Base-by-base conservation (phyloP, 2,329 filamentous ascomycete species). In the Ophiostoma angusticollis region DNA sequence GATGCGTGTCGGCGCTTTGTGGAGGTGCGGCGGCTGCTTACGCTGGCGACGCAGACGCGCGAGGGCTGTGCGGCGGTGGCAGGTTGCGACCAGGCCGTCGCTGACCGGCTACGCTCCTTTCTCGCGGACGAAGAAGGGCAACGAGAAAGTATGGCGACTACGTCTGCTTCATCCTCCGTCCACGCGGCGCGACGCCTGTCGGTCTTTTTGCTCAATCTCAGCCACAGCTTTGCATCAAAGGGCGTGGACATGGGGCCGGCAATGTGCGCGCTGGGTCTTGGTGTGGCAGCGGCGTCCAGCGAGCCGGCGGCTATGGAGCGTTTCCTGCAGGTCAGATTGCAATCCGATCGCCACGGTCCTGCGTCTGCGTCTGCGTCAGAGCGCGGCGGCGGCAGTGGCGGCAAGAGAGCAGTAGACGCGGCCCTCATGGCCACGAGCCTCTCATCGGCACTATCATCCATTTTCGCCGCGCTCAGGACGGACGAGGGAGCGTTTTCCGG, bases 171-270 rank as follows among this genome's bases (percentile, higher is more conserved):
- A n/a, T n/a, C n/a, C n/a, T n/a, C n/a, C n/a, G n/a, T n/a, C 3
- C 4, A 13, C 6, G 28, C 21, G 13, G 30, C 25, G 2, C 17
- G 16, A 9, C 8, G 33, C 16, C 32, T 49, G 3, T 19, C 52
- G 25, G 44, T 50, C 1, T 56, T 68, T 35, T 46, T 68, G 18
- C 62, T 65, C 38, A 64, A 65, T 43, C 39, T 68, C 12, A 47
- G 52, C 19, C 50, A 60, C 31, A 55, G 53, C 31, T 47, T 63
- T 9, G 47, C 53, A 4, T 42, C 43, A 7, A 41, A 49, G 16
- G 45, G 45, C 14, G 30, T 36, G 14, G 36, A n/a, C 5, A 23
- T 49, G 9, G 41, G 31, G 16, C 22, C 17, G 6, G 18, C 38
- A 9, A 28, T 52, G 33, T 47, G 48, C 29, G 31, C 37, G 12